phyloP scores from a whole-genome alignment of 768 basidiomycete species.

The Amyloporia xantha region DNA sequence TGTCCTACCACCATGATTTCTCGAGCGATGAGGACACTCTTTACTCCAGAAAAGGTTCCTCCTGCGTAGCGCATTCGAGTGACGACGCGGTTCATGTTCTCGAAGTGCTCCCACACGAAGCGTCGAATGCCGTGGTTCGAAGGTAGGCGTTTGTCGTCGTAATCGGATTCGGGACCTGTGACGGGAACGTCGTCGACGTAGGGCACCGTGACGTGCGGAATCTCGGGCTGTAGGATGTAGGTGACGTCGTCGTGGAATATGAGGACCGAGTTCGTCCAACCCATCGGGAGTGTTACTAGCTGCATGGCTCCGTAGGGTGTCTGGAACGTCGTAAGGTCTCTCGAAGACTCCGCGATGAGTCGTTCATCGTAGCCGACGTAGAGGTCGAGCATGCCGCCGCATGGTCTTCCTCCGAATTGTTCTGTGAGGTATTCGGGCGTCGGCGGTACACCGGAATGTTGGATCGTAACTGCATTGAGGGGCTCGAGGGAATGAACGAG shows the following conservation, averaged over 20 bases:
- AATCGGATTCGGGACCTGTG: slow-evolving; percentile 27
- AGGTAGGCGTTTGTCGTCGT: slow-evolving; percentile 29
- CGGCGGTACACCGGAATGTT: slow-evolving; percentile 10
- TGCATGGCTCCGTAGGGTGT: slow-evolving; percentile 29
- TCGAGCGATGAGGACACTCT: slow-evolving; percentile 24
- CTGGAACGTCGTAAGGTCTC: slow-evolving; percentile 36
- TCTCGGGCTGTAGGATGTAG: slow-evolving; percentile 22
- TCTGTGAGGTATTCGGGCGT: slow-evolving; percentile 4
- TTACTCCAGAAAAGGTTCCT: slow-evolving; percentile 31
- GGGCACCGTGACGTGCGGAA: slow-evolving; percentile 28
- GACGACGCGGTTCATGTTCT: slow-evolving; percentile 29
- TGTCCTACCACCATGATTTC: slow-evolving; percentile 31
- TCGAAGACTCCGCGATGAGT: slow-evolving; percentile 21
- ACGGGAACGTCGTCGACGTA: slow-evolving; percentile 37
- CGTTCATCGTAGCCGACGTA: slow-evolving; percentile 31
- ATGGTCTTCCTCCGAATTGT: slow-evolving; percentile 9
- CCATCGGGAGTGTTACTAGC: slow-evolving; percentile 32
- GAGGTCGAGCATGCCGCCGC: slow-evolving; percentile 21
- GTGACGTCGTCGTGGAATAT: slow-evolving; percentile 33
- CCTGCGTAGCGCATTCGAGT: slow-evolving; percentile 31
- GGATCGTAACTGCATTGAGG: slow-evolving; percentile 13
- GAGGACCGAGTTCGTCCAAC: slow-evolving; percentile 33
- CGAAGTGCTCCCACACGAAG: slow-evolving; percentile 36
- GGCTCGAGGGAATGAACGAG: slow-evolving; percentile 8
- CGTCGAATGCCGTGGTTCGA: slow-evolving; percentile 30